A percentile compares a stretch with the other conserved stretches of the same genome.
These are phyloP conservation scores for Glomus cerebriforme DNA, from an alignment of 192 early-diverging fungal genomes.

Conservation along the genomic window DNA sequence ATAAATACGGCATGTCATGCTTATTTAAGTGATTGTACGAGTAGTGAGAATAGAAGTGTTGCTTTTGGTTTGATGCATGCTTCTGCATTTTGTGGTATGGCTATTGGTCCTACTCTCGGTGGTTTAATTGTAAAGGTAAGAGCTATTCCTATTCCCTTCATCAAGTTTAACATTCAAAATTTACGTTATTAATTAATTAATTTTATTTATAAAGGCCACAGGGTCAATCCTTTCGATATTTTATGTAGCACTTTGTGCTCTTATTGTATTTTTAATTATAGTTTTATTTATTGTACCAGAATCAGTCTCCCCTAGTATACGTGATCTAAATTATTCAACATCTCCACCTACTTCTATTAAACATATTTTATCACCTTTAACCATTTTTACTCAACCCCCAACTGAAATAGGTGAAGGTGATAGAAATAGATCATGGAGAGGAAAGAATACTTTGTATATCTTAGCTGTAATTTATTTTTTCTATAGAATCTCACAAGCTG, in stretches of 20 bases:
- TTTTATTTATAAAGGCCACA: constrained; percentile 7
- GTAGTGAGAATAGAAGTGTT: constrained; percentile 16
- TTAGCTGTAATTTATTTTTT: constrained; percentile 27
- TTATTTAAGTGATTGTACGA: constrained; percentile 23
- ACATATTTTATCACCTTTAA: constrained; percentile 12
- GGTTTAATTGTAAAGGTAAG: constrained; percentile 20
- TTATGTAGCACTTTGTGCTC: constrained; percentile 8
- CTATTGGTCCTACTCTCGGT: constrained; percentile 18
- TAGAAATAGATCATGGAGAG: background rate
- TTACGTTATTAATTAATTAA: background rate
- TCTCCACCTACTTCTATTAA: background rate
- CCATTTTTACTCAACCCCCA: background rate
- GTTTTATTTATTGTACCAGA: constrained; percentile 25
- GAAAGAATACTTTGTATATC: constrained; percentile 15
- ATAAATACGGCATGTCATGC: constrained; percentile 33
- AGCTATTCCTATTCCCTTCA: background rate
- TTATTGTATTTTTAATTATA: constrained; percentile 16
- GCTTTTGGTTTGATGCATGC: constrained; percentile 26
- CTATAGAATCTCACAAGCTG: constrained; percentile 27
- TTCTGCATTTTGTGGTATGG: constrained; percentile 13
- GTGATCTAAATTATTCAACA: background rate
- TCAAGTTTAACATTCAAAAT: background rate
- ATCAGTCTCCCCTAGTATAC: constrained; percentile 4
- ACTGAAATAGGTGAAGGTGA: background rate
- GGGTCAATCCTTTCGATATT: constrained; percentile 17